phyloP scores from a whole-genome alignment of 192 early-diverging fungal genomes.

The Umbelopsis isabellina region DNA sequence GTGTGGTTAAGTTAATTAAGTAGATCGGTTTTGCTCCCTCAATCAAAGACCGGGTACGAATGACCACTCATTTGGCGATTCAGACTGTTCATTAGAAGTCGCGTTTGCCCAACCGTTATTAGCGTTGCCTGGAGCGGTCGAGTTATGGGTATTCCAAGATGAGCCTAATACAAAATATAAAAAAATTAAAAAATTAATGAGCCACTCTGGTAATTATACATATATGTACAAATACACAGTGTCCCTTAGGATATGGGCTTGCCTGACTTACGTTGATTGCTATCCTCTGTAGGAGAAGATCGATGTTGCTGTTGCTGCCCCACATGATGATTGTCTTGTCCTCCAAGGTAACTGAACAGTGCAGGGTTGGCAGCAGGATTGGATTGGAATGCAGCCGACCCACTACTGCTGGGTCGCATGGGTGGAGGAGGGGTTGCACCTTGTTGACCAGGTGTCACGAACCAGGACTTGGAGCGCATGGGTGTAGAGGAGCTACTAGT shows the following conservation, averaged over 20 bases:
- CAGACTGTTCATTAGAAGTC: not conserved
- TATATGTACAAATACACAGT: not conserved
- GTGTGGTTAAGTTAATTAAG: no score
- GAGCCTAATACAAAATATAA: not conserved
- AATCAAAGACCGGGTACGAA: not conserved
- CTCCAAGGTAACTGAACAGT: constrained; percentile 19
- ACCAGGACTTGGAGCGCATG: constrained; percentile 16
- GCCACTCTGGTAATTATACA: not conserved
- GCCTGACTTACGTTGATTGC: constrained; percentile 18
- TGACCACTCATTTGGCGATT: constrained; percentile 12
- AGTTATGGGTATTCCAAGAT: constrained; percentile 18
- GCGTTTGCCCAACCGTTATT: not conserved
- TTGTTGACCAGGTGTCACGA: not conserved
- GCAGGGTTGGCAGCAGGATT: constrained; percentile 12
- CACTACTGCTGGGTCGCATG: constrained; percentile 16
- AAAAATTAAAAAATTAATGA: not conserved
- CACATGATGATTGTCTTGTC: constrained; percentile 1
- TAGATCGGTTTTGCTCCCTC: no score
- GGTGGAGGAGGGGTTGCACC: constrained; percentile 11
- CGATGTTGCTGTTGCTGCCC: not conserved
- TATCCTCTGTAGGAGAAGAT: constrained; percentile 16
- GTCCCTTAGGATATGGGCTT: no score
- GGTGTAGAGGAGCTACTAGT: constrained; percentile 14
- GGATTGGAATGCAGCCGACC: not conserved
- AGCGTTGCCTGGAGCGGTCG: not conserved